A percentile compares a stretch with the other conserved stretches of the same genome.
Conservation (phyloP, 2,329 filamentous ascomycete genomes). For the Alternaria novae-zelandiae region DNA sequence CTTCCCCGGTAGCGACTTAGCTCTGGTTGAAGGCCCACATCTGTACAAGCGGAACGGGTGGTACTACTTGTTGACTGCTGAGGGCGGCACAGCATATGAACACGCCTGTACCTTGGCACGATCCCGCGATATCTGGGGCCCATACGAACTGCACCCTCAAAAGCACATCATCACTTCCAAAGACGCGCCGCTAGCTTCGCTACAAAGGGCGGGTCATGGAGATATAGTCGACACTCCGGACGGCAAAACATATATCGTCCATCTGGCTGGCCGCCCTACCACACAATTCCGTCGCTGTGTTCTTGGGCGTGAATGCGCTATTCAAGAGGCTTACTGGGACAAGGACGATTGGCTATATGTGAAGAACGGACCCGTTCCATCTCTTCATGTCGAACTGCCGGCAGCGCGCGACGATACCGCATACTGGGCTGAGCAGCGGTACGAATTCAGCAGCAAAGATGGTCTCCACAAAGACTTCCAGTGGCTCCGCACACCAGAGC, state of each 20-base stretch:
- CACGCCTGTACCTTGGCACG: conserved; percentile 51
- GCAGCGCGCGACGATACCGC: conserved; percentile 34
- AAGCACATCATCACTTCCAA: conserved; percentile 53
- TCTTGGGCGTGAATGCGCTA: conserved; percentile 47
- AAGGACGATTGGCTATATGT: conserved; percentile 69
- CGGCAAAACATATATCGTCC: conserved; percentile 44
- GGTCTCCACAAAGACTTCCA: conserved; percentile 62
- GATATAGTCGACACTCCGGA: conserved; percentile 46
- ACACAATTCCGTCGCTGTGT: conserved; percentile 44
- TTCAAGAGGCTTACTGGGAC: conserved; percentile 67
- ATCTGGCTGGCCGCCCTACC: conserved; percentile 43
- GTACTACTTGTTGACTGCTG: conserved; percentile 47
- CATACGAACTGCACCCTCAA: conserved; percentile 49
- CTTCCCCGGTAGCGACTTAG: conserved; percentile 62
- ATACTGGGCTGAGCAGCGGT: conserved; percentile 52
- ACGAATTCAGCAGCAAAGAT: conserved; percentile 56
- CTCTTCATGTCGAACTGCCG: conserved; percentile 50
- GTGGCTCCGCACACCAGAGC: conserved; percentile 61
- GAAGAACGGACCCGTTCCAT: conserved; percentile 58
- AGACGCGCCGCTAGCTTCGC: conserved; percentile 40
- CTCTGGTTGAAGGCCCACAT: conserved; percentile 47
- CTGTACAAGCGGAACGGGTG: conserved; percentile 45
- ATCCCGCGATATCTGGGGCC: conserved; percentile 49
- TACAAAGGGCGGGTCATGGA: conserved; percentile 47
- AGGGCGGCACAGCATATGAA: conserved; percentile 50